Conservation (phyloP, 2,329 filamentous ascomycete species). For the Alternaria sp. region DNA sequence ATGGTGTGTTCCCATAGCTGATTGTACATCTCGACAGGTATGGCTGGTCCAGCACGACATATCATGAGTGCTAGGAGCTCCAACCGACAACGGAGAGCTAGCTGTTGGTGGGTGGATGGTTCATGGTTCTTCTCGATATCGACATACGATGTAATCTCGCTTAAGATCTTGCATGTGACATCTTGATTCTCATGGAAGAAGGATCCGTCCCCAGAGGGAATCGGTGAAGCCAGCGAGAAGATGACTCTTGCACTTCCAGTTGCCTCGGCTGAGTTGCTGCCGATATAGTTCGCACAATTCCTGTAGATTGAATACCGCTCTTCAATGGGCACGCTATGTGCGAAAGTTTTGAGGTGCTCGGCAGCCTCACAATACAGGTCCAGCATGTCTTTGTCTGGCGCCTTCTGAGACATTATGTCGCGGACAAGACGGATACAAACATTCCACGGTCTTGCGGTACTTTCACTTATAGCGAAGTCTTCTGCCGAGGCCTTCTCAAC, state of each 20-base stretch:
- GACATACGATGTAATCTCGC: constrained; percentile 52
- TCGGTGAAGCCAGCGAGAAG: constrained; percentile 42
- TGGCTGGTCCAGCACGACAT: constrained; percentile 66
- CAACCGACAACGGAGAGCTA: constrained; percentile 52
- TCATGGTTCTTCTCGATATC: constrained; percentile 26
- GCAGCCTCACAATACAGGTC: constrained; percentile 72
- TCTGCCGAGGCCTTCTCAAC: constrained; percentile 17
- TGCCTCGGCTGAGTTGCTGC: constrained; percentile 68
- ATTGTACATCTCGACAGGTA: constrained; percentile 69
- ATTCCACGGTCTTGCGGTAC: constrained; percentile 57
- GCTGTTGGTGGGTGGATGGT: constrained; percentile 19
- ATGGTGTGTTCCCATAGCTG: constrained; percentile 78
- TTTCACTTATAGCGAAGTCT: constrained; percentile 23
- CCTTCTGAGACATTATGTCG: constrained; percentile 68
- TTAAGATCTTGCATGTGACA: constrained; percentile 44
- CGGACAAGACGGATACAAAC: constrained; percentile 74
- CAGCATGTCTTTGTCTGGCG: constrained; percentile 66
- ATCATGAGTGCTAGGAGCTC: constrained; percentile 69
- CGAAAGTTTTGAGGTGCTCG: constrained; percentile 68
- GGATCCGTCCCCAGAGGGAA: constrained; percentile 21
- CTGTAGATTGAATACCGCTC: constrained; percentile 71
- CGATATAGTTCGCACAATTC: constrained; percentile 74
- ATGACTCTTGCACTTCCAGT: constrained; percentile 76
- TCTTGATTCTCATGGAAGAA: constrained; percentile 41
- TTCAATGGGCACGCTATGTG: constrained; percentile 64